Evolutionary conservation across 2,329 filamentous ascomycete species (phyloP).

Genomic region (Nannizzia gypsea): DNA sequence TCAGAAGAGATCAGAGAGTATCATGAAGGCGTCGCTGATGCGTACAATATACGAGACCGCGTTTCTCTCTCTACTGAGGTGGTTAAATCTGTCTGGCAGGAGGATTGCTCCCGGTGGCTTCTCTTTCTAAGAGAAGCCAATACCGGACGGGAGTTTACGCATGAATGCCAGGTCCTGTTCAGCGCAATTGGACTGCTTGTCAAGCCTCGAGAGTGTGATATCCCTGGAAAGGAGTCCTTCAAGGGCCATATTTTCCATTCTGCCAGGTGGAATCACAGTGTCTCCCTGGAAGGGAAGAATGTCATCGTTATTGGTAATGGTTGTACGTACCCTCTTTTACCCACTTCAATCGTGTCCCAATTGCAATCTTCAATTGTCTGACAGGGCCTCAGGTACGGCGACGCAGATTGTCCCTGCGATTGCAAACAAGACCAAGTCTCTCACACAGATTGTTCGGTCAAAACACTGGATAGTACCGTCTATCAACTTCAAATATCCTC

Average conservation of each 20-base stretch:
- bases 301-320: slow-evolving; percentile 23
- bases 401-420: slow-evolving; percentile 20
- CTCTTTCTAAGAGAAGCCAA: slow-evolving; percentile 18
- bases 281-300: slow-evolving; percentile 19
- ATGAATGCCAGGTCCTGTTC: slow-evolving; percentile 41
- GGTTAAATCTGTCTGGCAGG: slow-evolving; percentile 38
- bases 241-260: slow-evolving; percentile 20
- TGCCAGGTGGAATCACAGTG: slow-evolving; percentile 19
- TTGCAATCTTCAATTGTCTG: no score
- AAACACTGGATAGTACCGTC: slow-evolving; percentile 45
- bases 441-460: slow-evolving; percentile 46
- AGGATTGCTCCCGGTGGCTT: slow-evolving; percentile 40
- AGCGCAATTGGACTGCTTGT: slow-evolving; percentile 43
- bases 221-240: slow-evolving; percentile 18
- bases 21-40: slow-evolving; percentile 37
- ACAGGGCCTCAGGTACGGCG: slow-evolving; percentile 16
- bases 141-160: slow-evolving; percentile 19
- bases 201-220: slow-evolving; percentile 37
- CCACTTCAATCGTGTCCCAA: no score
- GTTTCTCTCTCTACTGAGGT: slow-evolving; percentile 45
- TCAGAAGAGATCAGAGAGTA: slow-evolving; percentile 42
- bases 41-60: slow-evolving; percentile 41
- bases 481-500: slow-evolving; percentile 34
- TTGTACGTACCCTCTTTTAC: no score
- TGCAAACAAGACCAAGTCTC: slow-evolving; percentile 37